phyloP scores from a whole-genome alignment of 495 filamentous ascomycete genomes.

The Penicillium ochrochloron region DNA sequence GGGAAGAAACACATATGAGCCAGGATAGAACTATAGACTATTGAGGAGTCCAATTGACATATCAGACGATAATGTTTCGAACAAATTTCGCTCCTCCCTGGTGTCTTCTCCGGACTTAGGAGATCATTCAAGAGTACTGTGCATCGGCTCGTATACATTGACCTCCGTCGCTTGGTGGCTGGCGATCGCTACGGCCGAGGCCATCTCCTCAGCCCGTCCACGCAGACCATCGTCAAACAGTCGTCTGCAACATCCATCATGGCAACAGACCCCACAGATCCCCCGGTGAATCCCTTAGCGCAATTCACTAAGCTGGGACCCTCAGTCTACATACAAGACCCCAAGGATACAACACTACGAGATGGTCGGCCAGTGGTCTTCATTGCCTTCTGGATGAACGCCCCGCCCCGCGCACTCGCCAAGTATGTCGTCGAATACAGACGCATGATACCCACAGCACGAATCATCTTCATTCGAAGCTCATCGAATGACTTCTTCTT shows the following conservation, averaged over 20 bases:
- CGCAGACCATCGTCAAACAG: background rate
- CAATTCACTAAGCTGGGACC: constrained; percentile 37
- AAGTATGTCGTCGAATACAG: constrained; percentile 47
- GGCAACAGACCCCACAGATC: constrained; percentile 11
- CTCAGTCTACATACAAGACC: constrained; percentile 43
- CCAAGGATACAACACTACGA: constrained; percentile 12
- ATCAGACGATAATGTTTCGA: background rate
- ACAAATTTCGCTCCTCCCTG: background rate
- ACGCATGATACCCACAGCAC: constrained; percentile 39
- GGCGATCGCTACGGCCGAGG: background rate
- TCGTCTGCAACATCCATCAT: constrained; percentile 12
- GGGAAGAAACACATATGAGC: background rate
- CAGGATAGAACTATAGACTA: background rate
- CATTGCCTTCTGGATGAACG: constrained; percentile 53
- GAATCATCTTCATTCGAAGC: constrained; percentile 47
- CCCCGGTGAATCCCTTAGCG: constrained; percentile 19
- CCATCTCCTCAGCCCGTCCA: background rate
- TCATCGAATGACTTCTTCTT: constrained; percentile 44
- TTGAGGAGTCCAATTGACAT: background rate
- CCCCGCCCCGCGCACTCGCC: constrained; percentile 39
- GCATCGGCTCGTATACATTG: background rate
- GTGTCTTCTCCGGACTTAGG: background rate
- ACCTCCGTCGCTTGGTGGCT: background rate
- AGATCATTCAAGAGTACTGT: background rate
- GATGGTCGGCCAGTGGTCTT: constrained; percentile 33